A percentile compares a stretch with the other conserved stretches of the same genome.
phyloP scores from a whole-genome alignment of 306 rosid species.

The Argentina anserina region DNA sequence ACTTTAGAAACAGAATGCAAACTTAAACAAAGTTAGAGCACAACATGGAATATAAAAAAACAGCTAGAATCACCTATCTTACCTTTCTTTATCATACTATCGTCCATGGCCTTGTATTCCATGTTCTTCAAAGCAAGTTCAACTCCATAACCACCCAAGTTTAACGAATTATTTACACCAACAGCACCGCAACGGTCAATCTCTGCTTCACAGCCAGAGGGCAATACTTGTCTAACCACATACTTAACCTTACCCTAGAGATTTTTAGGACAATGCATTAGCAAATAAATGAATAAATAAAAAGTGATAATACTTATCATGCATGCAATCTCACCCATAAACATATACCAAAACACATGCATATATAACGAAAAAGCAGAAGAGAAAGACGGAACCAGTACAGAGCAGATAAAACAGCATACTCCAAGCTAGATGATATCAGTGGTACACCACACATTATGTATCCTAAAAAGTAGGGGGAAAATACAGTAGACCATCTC shows the following conservation, averaged over 20 bases:
- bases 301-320: background rate
- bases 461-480: background rate
- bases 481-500: background rate
- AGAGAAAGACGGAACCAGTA: background rate
- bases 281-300: background rate
- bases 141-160: conserved; percentile 98
- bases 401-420: background rate
- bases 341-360: background rate
- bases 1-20: conserved; percentile 22
- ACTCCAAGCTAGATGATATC: background rate
- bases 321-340: background rate
- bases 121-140: conserved; percentile 96
- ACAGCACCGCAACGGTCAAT: conserved; percentile 68
- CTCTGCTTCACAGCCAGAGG: conserved; percentile 72
- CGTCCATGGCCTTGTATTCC: conserved; percentile 98
- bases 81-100: conserved; percentile 85
- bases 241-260: conserved; percentile 82
- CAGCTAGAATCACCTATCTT: conserved; percentile 23
- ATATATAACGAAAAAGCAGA: background rate
- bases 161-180: conserved; percentile 69
- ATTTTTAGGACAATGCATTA: conserved; percentile 24
- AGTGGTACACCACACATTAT: background rate
- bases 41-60: conserved; percentile 5
- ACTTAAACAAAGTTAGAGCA: conserved; percentile 12
- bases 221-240: conserved; percentile 70